Base-by-base conservation (phyloP, 2,329 filamentous ascomycete species). In the Curvularia sp. region DNA sequence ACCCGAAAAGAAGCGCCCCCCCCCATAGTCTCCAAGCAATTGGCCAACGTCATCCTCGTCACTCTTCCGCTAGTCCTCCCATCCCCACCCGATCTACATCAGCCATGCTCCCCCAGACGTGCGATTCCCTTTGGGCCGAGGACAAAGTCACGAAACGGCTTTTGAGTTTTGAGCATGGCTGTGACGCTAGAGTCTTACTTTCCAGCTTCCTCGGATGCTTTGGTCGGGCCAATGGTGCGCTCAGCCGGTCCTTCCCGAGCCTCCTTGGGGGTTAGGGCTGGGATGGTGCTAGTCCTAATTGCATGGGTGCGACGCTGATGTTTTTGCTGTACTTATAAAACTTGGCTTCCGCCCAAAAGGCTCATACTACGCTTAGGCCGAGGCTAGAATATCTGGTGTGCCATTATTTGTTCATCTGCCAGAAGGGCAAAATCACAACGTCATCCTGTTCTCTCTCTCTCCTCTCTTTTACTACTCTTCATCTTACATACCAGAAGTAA, bases 31-130 rank as follows among this genome's bases (percentile, higher is more conserved):
- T n/a, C 59, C 66, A 72, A 72, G 67, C 63, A 61, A 74, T 71
- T 74, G 69, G 71, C 71, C 64, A 73, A 74, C 72, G 72, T 75
- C 72, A 75, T 74, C 49, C 64, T 59, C 63, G 65, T 66, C 61
- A 60, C 57, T 46, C 57, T 56, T 65, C 65, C 65, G 66, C 60
- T 67, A 54, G 63, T 6, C 42, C 42, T 67, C 68, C 67, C 61
- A 67, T 57, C 53, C 53, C 49, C 53, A 52, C 60, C 59, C 57
- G 65, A 70, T 68, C 63, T 64, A 64, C 68, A 64, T 59, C 62
- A 59, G 59, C 55, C 57, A 67, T 53, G 46, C 42, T 57, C 55
- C 34, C 45, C 46, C 55, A 58, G 54, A 58, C 64, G 36, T 57
- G 48, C 55, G 46, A 49, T 59, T 71, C 57, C 73, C 73, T 61